Percentiles rank a stretch among this genome's conserved stretches.
Evolutionary conservation across 140 eudicot genomes (phyloP).

Genomic region (Senecio squalidus): DNA sequence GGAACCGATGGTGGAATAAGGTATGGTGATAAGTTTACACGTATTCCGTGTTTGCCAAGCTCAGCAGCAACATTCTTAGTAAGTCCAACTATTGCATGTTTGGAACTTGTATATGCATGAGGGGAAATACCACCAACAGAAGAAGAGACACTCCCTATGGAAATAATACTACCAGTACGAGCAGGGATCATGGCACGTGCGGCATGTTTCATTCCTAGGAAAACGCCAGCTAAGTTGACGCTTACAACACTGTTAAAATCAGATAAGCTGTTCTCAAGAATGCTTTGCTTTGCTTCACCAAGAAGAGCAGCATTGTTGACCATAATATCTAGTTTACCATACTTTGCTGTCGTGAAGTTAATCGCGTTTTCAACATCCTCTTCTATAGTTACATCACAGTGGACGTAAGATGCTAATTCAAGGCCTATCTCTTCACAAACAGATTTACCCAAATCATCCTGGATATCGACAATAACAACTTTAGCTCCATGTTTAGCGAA

Average conservation of each 20-base stretch:
- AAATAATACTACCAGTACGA: constrained; percentile 32
- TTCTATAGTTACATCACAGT: constrained; percentile 23
- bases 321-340: constrained; percentile 38
- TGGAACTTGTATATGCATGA: constrained; percentile 46
- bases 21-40: constrained; percentile 22
- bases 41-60: constrained; percentile 22
- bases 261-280: constrained; percentile 23
- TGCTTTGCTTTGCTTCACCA: constrained; percentile 20
- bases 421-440: constrained; percentile 22
- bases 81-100: constrained; percentile 45
- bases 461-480: constrained; percentile 21
- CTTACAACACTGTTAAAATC: constrained; percentile 35
- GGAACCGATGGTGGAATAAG: constrained; percentile 18
- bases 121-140: constrained; percentile 21
- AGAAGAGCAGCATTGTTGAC: constrained; percentile 32
- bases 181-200: constrained; percentile 50
- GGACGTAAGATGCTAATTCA: constrained; percentile 17
- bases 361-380: constrained; percentile 16
- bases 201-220: constrained; percentile 46
- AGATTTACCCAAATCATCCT: constrained; percentile 24
- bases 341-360: constrained; percentile 5
- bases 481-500: constrained; percentile 27
- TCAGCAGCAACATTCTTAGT: constrained; percentile 22
- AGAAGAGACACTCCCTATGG: constrained; percentile 26
- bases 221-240: constrained; percentile 32